Conservation (phyloP, 140 eudicot genomes). For the Oenanthe javanica region DNA sequence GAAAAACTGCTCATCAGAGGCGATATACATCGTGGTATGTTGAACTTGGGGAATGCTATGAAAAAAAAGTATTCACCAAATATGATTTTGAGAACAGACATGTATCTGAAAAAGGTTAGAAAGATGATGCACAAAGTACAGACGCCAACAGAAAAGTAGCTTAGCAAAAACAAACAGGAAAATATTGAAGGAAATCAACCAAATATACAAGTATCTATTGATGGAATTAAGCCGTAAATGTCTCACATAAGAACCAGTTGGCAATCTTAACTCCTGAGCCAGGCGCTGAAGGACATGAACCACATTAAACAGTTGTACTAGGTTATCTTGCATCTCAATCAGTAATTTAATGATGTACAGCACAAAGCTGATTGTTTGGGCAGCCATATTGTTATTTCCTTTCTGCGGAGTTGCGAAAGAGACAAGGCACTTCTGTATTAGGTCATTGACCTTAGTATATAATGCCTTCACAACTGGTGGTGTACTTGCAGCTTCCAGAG, state of each 20-base stretch:
- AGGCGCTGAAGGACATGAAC: conserved; percentile 86
- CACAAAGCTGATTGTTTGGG: conserved; percentile 76
- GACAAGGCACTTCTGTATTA: conserved; percentile 82
- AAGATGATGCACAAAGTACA: neutral
- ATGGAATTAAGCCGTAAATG: conserved; percentile 38
- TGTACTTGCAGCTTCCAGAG: conserved; percentile 70
- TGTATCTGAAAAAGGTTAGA: neutral
- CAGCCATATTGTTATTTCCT: conserved; percentile 79
- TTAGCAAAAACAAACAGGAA: neutral
- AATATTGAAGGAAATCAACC: neutral
- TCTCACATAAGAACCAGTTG: conserved; percentile 56
- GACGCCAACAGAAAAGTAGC: neutral
- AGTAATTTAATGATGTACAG: conserved; percentile 68
- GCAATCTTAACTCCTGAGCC: conserved; percentile 79
- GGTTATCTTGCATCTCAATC: conserved; percentile 72
- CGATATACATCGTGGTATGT: neutral
- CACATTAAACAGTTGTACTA: conserved; percentile 60
- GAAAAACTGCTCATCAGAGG: neutral
- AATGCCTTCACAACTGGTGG: conserved; percentile 74
- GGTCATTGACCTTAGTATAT: conserved; percentile 75
- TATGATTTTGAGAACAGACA: neutral
- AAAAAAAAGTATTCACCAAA: neutral
- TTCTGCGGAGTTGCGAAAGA: conserved; percentile 77
- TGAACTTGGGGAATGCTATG: neutral
- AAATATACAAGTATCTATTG: neutral